phyloP scores from a whole-genome alignment of 805 yeast species.

The Lipomyces orientalis region DNA sequence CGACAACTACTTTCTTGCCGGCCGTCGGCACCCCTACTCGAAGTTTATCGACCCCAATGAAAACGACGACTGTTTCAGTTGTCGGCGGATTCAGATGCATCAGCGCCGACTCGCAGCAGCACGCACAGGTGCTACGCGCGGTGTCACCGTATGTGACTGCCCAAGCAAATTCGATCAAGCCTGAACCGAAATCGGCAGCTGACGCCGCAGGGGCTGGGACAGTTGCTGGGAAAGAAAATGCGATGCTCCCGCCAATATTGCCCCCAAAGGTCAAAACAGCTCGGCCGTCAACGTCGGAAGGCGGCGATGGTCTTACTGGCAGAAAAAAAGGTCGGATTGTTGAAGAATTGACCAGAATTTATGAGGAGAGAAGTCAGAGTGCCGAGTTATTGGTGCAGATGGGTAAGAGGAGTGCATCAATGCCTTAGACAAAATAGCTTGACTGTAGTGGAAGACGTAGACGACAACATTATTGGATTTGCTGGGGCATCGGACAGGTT shows the following conservation, averaged over 20 bases:
- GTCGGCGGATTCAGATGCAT: slow-evolving; percentile 37
- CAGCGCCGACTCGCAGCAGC: slow-evolving; percentile 28
- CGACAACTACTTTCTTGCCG: slow-evolving; percentile 17
- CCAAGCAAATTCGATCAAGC: slow-evolving; percentile 3
- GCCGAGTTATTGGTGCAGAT: slow-evolving; percentile 33
- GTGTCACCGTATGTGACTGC: slow-evolving; percentile 34
- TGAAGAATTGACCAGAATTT: slow-evolving; percentile 34
- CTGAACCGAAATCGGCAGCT: background rate
- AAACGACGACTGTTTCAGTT: slow-evolving; percentile 20
- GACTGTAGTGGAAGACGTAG: background rate
- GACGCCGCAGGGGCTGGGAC: background rate
- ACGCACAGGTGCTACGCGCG: slow-evolving; percentile 25
- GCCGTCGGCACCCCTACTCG: slow-evolving; percentile 5
- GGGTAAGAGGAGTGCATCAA: slow-evolving; percentile 10
- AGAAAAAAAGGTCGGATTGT: slow-evolving; percentile 35
- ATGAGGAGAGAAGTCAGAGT: slow-evolving; percentile 38
- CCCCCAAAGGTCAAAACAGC: slow-evolving; percentile 15
- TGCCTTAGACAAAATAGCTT: background rate
- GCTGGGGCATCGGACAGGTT: background rate
- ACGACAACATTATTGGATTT: background rate
- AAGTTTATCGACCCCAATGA: slow-evolving; percentile 13
- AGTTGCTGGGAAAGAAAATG: slow-evolving; percentile 17
- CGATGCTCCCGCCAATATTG: slow-evolving; percentile 17
- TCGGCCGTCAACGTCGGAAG: background rate
- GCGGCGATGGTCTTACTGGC: background rate